Base-by-base conservation (phyloP, 2,329 filamentous ascomycete genomes). In the Fusarium sp. region DNA sequence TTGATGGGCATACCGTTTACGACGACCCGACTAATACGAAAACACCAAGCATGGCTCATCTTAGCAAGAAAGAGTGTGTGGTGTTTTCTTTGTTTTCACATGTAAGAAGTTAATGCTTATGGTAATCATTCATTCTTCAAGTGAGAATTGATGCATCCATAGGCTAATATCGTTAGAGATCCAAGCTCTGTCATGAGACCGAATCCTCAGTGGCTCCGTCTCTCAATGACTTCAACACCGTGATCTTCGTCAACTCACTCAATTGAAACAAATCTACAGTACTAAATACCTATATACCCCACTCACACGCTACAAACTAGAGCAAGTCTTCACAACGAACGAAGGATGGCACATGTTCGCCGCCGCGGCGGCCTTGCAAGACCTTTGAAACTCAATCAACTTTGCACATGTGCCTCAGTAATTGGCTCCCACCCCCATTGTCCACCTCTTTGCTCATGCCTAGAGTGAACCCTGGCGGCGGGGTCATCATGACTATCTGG, bases 331-430 rank as follows among this genome's bases (percentile, higher is more conserved):
- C 70, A 56, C 52, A 68, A 69, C 69, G 57, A 71, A 70, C 69
- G 57, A 71, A 70, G 61, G 52, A 66, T 68, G 47, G 69, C 60
- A 74, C 70, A 74, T 74, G 72, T 66, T 62, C 59, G 49, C 50
- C 51, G 61, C 46, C 52, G 66, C 55, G 48, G 63, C 51, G 63
- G 67, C 72, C 69, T 72, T 66, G 52, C 47, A 46, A 62, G 55
- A 44, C 49, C 69, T 75, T 67, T 73, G 65, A 66, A 66, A 65
- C 67, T 49, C 62, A 67, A 74, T 67, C 56, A 69, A 64, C 51
- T 50, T 66, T 51, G 57, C 67, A 60, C 79, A 82, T 81, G 80
- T 82, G 80, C 76, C 73, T 72, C 74, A 81, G 76, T 71, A 72
- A 82, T 82, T 82, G 80, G 80, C 65, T 76, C 73, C 76, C 72